A percentile compares a stretch with the other conserved stretches of the same genome.
These are phyloP conservation scores for Globisporangium parvum DNA, from an alignment of 352 stramenopile species.

Conservation along the genomic window DNA sequence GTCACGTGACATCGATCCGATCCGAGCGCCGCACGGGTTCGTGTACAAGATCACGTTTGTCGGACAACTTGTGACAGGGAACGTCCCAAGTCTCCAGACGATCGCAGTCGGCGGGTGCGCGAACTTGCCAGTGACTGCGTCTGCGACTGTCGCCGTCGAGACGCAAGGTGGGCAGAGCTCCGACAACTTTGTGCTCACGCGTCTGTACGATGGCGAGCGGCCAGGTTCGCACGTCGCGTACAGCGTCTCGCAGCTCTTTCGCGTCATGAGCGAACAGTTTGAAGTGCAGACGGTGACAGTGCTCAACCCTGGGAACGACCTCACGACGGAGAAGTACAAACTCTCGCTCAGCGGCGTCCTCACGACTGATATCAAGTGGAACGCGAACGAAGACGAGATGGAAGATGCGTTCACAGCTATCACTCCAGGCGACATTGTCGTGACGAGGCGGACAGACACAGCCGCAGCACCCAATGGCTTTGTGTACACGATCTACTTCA, in stretches of 20 bases:
- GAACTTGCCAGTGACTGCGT: conserved; percentile 19
- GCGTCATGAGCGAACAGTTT: conserved; percentile 65
- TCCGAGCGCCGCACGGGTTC: conserved; percentile 40
- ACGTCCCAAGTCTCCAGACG: conserved; percentile 28
- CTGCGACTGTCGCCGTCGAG: conserved; percentile 18
- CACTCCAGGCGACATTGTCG: conserved; percentile 33
- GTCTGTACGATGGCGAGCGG: conserved; percentile 48
- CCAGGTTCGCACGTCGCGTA: conserved; percentile 45
- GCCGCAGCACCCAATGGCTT: conserved; percentile 42
- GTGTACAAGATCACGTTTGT: conserved; percentile 70
- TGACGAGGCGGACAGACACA: conserved; percentile 40
- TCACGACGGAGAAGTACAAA: conserved; percentile 33
- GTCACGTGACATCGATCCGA: conserved; percentile 29
- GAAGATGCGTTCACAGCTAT: conserved; percentile 24
- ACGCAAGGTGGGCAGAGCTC: conserved; percentile 21
- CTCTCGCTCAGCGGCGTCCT: conserved; percentile 22
- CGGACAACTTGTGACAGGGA: conserved; percentile 43
- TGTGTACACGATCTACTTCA: conserved; percentile 78
- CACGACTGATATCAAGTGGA: conserved; percentile 46
- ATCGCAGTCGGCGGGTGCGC: conserved; percentile 11
- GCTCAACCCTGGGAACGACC: conserved; percentile 32
- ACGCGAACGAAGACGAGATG: conserved; percentile 41
- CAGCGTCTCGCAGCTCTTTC: conserved; percentile 55
- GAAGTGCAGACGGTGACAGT: conserved; percentile 59
- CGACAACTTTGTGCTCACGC: conserved; percentile 37